Percentiles rank a stretch among this genome's conserved stretches.
phyloP scores from a whole-genome alignment of 345 rosid species.

The Gossypium australe region DNA sequence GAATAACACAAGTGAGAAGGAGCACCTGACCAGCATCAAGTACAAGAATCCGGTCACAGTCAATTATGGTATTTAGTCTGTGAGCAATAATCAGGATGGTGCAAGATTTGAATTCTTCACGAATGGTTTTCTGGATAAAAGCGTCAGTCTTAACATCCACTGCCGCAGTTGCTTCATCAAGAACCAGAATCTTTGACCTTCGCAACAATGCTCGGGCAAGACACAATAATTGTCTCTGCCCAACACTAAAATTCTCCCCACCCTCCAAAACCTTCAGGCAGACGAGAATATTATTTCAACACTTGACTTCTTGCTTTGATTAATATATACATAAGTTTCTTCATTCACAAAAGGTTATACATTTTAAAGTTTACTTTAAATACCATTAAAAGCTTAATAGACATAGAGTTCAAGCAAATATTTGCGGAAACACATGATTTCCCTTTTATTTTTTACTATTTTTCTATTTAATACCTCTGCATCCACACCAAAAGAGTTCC shows the following conservation, averaged over 20 bases:
- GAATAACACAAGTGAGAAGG: background rate
- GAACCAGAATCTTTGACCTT: slow-evolving; percentile 87
- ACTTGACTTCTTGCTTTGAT: background rate
- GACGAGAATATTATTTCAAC: background rate
- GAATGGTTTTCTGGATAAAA: slow-evolving; percentile 78
- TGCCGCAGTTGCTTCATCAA: slow-evolving; percentile 95
- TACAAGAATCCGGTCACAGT: slow-evolving; percentile 71
- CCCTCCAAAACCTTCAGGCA: slow-evolving; percentile 62
- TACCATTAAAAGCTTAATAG: background rate
- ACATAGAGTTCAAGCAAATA: background rate
- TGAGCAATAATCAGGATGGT: slow-evolving; percentile 91
- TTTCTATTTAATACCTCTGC: slow-evolving; percentile 49
- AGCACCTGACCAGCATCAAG: slow-evolving; percentile 84
- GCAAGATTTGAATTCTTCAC: slow-evolving; percentile 83
- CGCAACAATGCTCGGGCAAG: slow-evolving; percentile 83
- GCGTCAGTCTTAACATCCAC: slow-evolving; percentile 92
- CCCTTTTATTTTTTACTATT: background rate
- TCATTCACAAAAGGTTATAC: background rate
- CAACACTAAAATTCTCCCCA: slow-evolving; percentile 92
- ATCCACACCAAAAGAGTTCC: slow-evolving; percentile 61
- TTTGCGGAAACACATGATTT: background rate
- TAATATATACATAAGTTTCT: background rate
- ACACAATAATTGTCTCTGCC: slow-evolving; percentile 90
- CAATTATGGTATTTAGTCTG: slow-evolving; percentile 79
- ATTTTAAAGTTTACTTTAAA: background rate